Evolutionary conservation across 257 asterid genomes (phyloP).

Genomic region (Buddleja alternifolia): DNA sequence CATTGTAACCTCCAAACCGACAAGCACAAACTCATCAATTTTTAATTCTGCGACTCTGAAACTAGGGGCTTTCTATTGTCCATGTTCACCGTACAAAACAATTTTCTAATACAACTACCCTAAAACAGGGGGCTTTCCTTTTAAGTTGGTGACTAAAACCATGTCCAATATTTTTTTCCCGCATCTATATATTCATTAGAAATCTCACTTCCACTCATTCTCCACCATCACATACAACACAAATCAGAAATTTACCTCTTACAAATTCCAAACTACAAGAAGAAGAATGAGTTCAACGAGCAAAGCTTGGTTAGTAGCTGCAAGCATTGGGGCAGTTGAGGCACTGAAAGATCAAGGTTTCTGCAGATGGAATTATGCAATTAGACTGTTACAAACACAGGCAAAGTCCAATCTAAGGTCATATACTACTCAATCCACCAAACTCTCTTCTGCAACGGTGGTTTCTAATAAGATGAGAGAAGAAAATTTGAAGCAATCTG

Average conservation of each 20-base stretch:
- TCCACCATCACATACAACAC: not conserved
- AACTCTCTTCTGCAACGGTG: not conserved
- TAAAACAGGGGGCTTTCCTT: constrained; percentile 1
- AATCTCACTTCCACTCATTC: not conserved
- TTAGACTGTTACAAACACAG: constrained; percentile 41
- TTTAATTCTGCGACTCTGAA: too few relatives aligned
- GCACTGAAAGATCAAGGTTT: too few relatives aligned
- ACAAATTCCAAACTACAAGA: not conserved
- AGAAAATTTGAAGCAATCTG: constrained; percentile 36
- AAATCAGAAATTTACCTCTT: not conserved
- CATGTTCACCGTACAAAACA: too few relatives aligned
- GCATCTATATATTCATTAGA: not conserved
- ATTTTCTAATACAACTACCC: not conserved
- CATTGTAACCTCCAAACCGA: too few relatives aligned
- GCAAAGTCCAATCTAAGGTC: constrained; percentile 38
- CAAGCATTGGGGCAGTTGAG: too few relatives aligned
- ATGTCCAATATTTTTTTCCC: not conserved
- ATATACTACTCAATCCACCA: constrained; percentile 25
- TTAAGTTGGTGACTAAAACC: constrained; percentile 1
- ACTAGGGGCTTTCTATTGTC: too few relatives aligned
- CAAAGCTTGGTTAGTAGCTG: too few relatives aligned
- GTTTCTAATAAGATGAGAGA: not conserved
- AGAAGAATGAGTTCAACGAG: constrained; percentile 48
- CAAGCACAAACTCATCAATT: too few relatives aligned
- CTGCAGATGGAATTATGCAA: too few relatives aligned